Evolutionary conservation across 805 yeast genomes (phyloP).

Genomic region (Monosporozyma solicola): DNA sequence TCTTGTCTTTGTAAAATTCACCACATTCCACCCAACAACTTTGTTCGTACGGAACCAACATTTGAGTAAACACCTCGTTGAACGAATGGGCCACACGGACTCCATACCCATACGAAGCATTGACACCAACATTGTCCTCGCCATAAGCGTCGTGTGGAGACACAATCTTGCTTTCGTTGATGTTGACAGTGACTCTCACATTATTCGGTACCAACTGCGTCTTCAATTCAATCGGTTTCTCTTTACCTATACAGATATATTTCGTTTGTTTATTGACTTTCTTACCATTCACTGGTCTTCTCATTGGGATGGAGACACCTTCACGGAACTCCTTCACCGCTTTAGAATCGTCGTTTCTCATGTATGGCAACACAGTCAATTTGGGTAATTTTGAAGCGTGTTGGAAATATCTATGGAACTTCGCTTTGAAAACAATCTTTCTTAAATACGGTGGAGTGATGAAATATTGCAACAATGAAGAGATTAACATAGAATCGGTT

Average conservation of each 20-base stretch:
- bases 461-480: conserved; percentile 66
- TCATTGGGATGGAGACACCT: conserved; percentile 43
- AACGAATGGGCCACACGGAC: conserved; percentile 60
- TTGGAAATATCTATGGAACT: conserved; percentile 39
- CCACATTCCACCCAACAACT: conserved; percentile 61
- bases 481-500: conserved; percentile 44
- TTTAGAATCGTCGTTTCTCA: conserved; percentile 33
- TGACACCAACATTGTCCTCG: conserved; percentile 45
- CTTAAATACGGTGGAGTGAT: conserved; percentile 78
- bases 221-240: conserved; percentile 46
- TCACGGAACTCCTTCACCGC: conserved; percentile 44
- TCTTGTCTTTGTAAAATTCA: conserved; percentile 37
- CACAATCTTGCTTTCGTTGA: conserved; percentile 51
- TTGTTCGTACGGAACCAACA: conserved; percentile 43
- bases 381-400: conserved; percentile 65
- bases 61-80: conserved; percentile 60
- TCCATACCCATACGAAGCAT: conserved; percentile 59
- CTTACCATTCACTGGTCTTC: conserved; percentile 17
- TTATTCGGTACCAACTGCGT: conserved; percentile 61
- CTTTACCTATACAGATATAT: conserved; percentile 68
- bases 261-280: conserved; percentile 54
- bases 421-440: conserved; percentile 49
- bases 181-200: conserved; percentile 74
- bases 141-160: conserved; percentile 62
- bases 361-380: conserved; percentile 65